A percentile compares a stretch with the other conserved stretches of the same genome.
These are phyloP conservation scores for Phytophthora sojae DNA, from an alignment of 352 stramenopile genomes.

Conservation along the genomic window DNA sequence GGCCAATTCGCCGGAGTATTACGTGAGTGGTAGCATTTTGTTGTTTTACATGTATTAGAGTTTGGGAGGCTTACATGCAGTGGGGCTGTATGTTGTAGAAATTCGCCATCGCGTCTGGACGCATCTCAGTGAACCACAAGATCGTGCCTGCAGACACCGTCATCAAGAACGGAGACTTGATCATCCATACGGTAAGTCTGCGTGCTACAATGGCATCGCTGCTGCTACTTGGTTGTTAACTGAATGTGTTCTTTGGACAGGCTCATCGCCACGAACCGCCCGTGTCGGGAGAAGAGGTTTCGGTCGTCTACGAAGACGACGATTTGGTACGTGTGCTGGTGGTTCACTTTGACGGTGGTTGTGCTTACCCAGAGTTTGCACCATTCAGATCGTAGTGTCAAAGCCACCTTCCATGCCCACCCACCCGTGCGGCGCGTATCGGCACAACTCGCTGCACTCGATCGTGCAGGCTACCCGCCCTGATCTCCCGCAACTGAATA, in stretches of 20 bases:
- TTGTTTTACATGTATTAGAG: not conserved
- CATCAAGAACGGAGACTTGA: constrained; percentile 94
- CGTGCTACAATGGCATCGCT: not conserved
- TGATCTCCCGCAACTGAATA: constrained; percentile 78
- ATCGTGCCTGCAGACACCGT: constrained; percentile 79
- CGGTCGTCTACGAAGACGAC: constrained; percentile 81
- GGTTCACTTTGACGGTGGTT: not conserved
- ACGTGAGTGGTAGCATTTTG: constrained; percentile 47
- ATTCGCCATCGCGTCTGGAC: constrained; percentile 93
- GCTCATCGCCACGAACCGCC: constrained; percentile 97
- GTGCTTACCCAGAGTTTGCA: constrained; percentile 1
- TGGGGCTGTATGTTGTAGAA: constrained; percentile 50
- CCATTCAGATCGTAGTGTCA: constrained; percentile 76
- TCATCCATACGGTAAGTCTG: constrained; percentile 88
- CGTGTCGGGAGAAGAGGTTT: constrained; percentile 85
- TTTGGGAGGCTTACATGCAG: constrained; percentile 11
- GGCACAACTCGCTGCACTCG: constrained; percentile 94
- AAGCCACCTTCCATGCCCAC: constrained; percentile 95
- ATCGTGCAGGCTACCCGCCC: constrained; percentile 79
- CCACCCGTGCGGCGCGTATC: constrained; percentile 95
- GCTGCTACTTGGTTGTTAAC: constrained; percentile 3
- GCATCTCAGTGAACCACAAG: constrained; percentile 93
- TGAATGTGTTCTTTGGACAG: constrained; percentile 27
- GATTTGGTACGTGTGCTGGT: constrained; percentile 58
- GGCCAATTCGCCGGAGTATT: constrained; percentile 88